phyloP scores from a whole-genome alignment of 1,284 basidiomycete species.

The Meripilus lineatus region DNA sequence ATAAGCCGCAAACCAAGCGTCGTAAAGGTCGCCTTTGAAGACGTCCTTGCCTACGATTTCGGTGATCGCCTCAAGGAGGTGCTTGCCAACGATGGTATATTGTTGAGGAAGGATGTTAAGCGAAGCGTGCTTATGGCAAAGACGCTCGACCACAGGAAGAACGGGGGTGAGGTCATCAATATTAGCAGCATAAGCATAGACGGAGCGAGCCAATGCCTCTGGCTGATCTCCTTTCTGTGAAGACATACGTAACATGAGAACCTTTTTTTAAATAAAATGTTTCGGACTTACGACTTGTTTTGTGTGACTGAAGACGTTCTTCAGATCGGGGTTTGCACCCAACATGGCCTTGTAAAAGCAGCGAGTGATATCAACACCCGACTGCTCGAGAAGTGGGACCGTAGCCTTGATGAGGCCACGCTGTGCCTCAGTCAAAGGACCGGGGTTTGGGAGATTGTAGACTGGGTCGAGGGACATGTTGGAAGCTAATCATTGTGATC shows the following conservation, averaged over 20 bases:
- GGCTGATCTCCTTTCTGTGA: conserved; percentile 16
- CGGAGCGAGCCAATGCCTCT: conserved; percentile 17
- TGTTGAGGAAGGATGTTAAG: conserved; percentile 20
- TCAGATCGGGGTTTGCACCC: conserved; percentile 17
- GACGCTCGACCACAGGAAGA: conserved; percentile 22
- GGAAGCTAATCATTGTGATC: too few relatives aligned
- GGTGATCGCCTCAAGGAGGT: conserved; percentile 19
- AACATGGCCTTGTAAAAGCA: conserved; percentile 22
- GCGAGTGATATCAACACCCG: conserved; percentile 16
- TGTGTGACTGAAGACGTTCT: conserved; percentile 20
- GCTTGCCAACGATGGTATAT: conserved; percentile 20
- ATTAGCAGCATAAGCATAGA: conserved; percentile 22
- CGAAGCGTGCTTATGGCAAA: conserved; percentile 23
- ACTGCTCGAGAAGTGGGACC: conserved; percentile 19
- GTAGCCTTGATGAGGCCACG: conserved; percentile 20
- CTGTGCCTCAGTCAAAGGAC: conserved; percentile 20
- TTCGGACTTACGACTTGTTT: conserved; percentile 17
- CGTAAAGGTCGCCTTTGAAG: conserved; percentile 17
- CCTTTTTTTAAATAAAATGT: background rate
- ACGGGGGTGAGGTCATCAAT: conserved; percentile 23
- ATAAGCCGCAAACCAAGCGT: conserved; percentile 23
- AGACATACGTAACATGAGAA: background rate
- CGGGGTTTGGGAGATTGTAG: conserved; percentile 11
- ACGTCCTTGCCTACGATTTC: conserved; percentile 18
- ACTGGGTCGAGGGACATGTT: too few relatives aligned